Evolutionary conservation across 805 yeast genomes (phyloP), one percentile per base, ranked within the genome.

Genomic region (Lachancea thermotolerans): DNA sequence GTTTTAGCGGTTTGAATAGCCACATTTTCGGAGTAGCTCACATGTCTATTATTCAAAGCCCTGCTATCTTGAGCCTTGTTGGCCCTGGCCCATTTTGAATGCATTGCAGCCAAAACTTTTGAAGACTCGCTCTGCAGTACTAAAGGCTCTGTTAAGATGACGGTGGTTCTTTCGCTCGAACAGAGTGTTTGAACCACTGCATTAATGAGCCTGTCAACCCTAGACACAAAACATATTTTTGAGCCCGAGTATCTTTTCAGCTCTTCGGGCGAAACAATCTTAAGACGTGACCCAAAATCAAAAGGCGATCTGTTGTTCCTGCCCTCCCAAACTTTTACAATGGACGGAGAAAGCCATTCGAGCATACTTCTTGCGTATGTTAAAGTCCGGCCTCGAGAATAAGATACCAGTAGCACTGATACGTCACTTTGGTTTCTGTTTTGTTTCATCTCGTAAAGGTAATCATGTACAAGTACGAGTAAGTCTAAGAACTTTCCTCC

Each of bases 311-410:
- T 76, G 31, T 57, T 60, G 44, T 81, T 81, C 49, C 77, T 73
- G 7, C 74, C 69, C 57, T 88, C 95, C 91, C 96, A 89, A 38
- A 80, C 84, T 54, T 85, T 83, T 21, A 86, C 76, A n/a, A 89
- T 74, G n/a, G 82, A 74, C 0, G 91, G 77, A 0, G 95, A 81
- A 89, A 93, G 84, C 98, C 98, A 93, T 67, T 93, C 99, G 27
- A 91, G 67, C 82, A 93, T 85, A 45, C 89, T 84, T 11, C 87
- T 78, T 0, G 97, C 96, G 58, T 85, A 87, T 21, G 83, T 75
- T 46, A 93, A 64, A 3, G 83, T 74, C 56, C 91, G 80, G 2
- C 88, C 78, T 21, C 93, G 95, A 0, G 89, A 81, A 55, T 79
- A 81, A 2, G 95, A 79, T n/a, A 85, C 66, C 46, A 88, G 72